Base-by-base conservation (phyloP, 768 basidiomycete genomes). In the Neoboletus brunneissimus region DNA sequence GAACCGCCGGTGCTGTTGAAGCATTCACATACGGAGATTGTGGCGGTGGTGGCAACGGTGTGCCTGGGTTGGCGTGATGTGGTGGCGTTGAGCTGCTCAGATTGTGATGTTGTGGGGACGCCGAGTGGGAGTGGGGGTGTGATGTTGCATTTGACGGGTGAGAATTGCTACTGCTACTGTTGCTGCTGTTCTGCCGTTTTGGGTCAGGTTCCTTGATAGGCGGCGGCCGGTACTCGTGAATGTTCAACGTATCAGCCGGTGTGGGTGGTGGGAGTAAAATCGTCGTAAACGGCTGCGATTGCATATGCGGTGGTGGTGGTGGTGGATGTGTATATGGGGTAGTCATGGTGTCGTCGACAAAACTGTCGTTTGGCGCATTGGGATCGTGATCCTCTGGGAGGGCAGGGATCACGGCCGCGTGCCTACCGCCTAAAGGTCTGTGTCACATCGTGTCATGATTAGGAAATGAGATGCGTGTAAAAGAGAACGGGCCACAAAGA, bases 391-490 rank as follows among this genome's bases (percentile, higher is more conserved):
- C 88, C 65, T 91, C 89, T 9, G 88, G 87, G 7, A 90, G 76
- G 0, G 89, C 89, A 45, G 89, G 89, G 49, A 87, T 87, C 52
- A 91, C 89, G 58, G 88, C 84, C 37, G 89, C 90, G 62, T 91
- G 90, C 38, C 90, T 79, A 63, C 90, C 89, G 53, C 90, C 89
- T 54, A 91, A 78, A 44, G 83, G 86, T 62, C 88, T 90, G 67
- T 65, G 64, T 67, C 48, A 67, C 45, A 71, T 73, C 58, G 55
- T 62, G 64, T 71, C 63, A 71, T 70, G 59, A 67, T 60, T 65
- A 58, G 56, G 64, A 63, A 69, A 66, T 60, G 61, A 69, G 66
- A 57, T 56, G 51, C 52, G 51, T 54, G 61, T 16, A 60, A 64
- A 63, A 60, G 56, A 63, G 47, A 38, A 56, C 48, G 40, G 57